Percentiles rank a stretch among this genome's conserved stretches.
These are phyloP conservation scores for Knoxia roxburghii DNA, from an alignment of 257 asterid species.

Conservation along the genomic window DNA sequence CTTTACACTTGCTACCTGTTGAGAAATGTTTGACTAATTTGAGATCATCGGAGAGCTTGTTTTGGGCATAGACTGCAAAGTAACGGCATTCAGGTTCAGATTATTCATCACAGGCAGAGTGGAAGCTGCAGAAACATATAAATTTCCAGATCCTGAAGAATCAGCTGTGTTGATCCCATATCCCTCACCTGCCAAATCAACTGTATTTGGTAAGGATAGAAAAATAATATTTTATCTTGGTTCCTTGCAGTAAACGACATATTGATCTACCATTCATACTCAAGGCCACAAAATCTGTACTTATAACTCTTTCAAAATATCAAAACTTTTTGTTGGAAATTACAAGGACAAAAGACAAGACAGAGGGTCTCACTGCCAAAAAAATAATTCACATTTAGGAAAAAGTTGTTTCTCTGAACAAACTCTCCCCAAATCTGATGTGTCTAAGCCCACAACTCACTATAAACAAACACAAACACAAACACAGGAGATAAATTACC, in stretches of 20 bases:
- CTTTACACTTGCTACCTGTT: conserved; percentile 43
- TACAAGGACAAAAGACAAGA: neutral
- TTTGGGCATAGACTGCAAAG: conserved; percentile 54
- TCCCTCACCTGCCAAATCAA: conserved; percentile 73
- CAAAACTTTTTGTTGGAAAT: neutral
- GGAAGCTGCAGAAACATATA: conserved; percentile 52
- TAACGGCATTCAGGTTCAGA: conserved; percentile 41
- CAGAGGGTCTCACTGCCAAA: neutral
- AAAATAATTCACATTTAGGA: neutral
- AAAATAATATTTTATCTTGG: no score
- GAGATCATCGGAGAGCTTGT: conserved; percentile 41
- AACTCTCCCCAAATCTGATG: neutral
- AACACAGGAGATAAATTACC: conserved; percentile 40
- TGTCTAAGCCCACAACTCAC: conserved; percentile 1
- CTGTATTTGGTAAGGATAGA: no score
- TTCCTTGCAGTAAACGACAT: no score
- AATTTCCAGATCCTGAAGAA: conserved; percentile 60
- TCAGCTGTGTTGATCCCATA: conserved; percentile 57
- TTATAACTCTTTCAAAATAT: neutral
- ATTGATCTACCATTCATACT: neutral
- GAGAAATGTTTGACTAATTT: conserved; percentile 48
- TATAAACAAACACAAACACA: conserved; percentile 1
- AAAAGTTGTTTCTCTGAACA: neutral
- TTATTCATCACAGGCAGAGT: conserved; percentile 44
- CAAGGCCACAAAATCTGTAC: neutral